Base-by-base conservation (phyloP, 1,284 basidiomycete genomes). In the Moesziomyces sp. region DNA sequence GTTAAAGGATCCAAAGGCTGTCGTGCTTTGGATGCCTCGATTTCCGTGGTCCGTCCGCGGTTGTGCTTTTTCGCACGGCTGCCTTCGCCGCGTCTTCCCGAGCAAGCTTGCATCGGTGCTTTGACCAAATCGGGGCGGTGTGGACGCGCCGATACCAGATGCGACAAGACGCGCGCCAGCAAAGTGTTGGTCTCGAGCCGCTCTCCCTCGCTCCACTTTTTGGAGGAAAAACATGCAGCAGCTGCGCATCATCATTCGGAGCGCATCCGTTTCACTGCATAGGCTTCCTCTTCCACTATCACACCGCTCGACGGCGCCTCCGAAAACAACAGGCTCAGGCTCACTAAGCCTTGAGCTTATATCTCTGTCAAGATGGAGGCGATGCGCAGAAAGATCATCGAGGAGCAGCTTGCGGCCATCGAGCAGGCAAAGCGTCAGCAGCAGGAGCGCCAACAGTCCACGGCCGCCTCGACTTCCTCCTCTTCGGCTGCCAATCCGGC, bases 311-410 rank as follows among this genome's bases (percentile, higher is more conserved):
- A 33, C 30, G 30, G 30, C 9, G 13, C 30, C 3, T 13, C 30
- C 30, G 30, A 33, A 9, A 13, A 10, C 30, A 13, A 33, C 1
- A 33, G 13, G 30, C 30, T 33, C 30, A 13, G 13, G 30, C 21
- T 40, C 49, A 40, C 21, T 40, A 14, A 23, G 19, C 21, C 2
- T 13, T 24, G 43, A 16, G 38, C 18, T 30, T 43, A 33, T 13
- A 1, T 5, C 40, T 2, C 46, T 24, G 10, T 30, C 44, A 65
- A 33, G 5, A 72, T 74, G 72, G 72, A 74, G 62, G 72, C 66
- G 26, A 74, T 74, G 66, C 66, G 72, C 43, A 59, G 66, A 58
- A 74, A 55, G 51, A 70, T 74, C 49, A 62, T 61, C 45, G 72
- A 69, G 52, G 72, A 74, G 52, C 72, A 74, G 63, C 53, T 74